Conservation (phyloP, 306 rosid species). For the Trifolium repens region DNA sequence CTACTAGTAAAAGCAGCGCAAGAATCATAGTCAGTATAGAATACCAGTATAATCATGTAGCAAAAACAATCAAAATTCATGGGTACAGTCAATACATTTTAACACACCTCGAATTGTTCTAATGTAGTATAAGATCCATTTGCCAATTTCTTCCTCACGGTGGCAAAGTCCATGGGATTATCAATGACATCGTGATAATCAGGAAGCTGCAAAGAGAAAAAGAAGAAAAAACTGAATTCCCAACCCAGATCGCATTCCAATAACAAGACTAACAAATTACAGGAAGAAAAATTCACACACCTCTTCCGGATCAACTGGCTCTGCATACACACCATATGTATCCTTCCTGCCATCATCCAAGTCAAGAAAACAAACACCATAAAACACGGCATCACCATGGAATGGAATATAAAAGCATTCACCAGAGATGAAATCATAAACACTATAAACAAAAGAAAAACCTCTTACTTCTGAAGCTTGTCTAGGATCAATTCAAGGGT, state of each 20-base stretch:
- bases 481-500: constrained; percentile 88
- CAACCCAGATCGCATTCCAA: constrained; percentile 38
- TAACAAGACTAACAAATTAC: constrained; percentile 33
- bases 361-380: constrained; percentile 28
- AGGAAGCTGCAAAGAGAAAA: constrained; percentile 75
- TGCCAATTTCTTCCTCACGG: constrained; percentile 82
- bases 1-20: neutral
- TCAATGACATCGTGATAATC: constrained; percentile 92
- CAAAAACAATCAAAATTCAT: constrained; percentile 37
- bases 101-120: constrained; percentile 90
- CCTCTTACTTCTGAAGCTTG: constrained; percentile 90
- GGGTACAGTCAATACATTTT: constrained; percentile 2
- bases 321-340: constrained; percentile 93
- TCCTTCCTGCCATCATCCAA: constrained; percentile 83
- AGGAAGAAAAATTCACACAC: constrained; percentile 47
- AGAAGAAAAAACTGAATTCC: constrained; percentile 22
- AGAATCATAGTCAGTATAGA: constrained; percentile 14
- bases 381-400: constrained; percentile 17
- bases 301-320: constrained; percentile 99
- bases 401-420: neutral
- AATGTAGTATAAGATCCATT: constrained; percentile 75
- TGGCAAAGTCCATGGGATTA: constrained; percentile 96
- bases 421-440: neutral
- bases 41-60: constrained; percentile 4
- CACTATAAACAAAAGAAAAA: constrained; percentile 11